Evolutionary conservation across 1,284 basidiomycete genomes (phyloP).

Genomic region (Tilletia horrida): DNA sequence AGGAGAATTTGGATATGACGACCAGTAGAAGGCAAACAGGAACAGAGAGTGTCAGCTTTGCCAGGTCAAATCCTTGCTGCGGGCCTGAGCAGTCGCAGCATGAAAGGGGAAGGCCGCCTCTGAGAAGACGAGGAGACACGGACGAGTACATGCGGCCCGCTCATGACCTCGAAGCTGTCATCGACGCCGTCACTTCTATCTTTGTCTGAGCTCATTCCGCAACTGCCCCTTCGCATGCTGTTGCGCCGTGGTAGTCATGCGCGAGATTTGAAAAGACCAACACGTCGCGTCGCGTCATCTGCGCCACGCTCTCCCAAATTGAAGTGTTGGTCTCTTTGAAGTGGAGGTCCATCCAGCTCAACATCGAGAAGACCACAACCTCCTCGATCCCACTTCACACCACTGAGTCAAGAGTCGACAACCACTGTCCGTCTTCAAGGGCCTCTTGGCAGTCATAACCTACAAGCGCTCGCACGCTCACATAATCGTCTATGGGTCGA

Average conservation of each 20-base stretch:
- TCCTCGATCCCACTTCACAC: background rate
- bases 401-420: too few species aligned
- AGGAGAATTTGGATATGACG: too few species aligned
- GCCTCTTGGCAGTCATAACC: too few species aligned
- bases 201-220: background rate
- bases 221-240: background rate
- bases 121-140: background rate
- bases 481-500: too few species aligned
- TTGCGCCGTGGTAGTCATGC: too few species aligned
- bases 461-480: too few species aligned
- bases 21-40: too few species aligned
- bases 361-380: too few species aligned
- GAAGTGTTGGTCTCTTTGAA: background rate
- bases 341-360: too few species aligned
- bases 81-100: background rate
- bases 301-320: background rate
- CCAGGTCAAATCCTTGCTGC: too few species aligned
- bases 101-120: background rate
- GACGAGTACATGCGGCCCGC: constrained; percentile 12
- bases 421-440: too few species aligned
- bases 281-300: background rate
- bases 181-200: background rate
- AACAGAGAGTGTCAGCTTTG: too few species aligned
- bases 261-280: background rate
- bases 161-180: constrained; percentile 4